These are phyloP conservation scores for Agaricus blazei DNA, from an alignment of 768 basidiomycete genomes.

Conservation along the genomic window DNA sequence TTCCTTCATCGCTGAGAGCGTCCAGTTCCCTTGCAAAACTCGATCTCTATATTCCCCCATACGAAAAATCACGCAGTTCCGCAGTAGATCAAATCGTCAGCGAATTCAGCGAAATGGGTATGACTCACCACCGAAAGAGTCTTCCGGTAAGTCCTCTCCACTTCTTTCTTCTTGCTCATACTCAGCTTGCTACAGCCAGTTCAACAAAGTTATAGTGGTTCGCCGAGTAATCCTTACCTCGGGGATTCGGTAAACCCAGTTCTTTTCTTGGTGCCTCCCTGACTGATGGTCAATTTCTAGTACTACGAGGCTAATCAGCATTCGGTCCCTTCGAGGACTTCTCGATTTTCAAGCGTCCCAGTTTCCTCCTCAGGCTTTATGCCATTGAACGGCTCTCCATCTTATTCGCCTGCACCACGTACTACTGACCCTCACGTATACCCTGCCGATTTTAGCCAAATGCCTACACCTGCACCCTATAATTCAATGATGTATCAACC, in stretches of 20 bases:
- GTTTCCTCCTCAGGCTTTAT: constrained; percentile 65
- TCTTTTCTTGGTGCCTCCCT: constrained; percentile 32
- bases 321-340: constrained; percentile 39
- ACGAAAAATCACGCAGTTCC: constrained; percentile 48
- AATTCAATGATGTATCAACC: constrained; percentile 30
- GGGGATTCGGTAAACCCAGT: constrained; percentile 32
- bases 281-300: constrained; percentile 26
- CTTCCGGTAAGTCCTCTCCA: constrained; percentile 43
- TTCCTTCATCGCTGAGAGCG: constrained; percentile 56
- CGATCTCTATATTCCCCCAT: constrained; percentile 71
- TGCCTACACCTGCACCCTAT: constrained; percentile 31
- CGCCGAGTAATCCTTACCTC: constrained; percentile 29
- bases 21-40: constrained; percentile 58
- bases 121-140: constrained; percentile 37
- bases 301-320: constrained; percentile 34
- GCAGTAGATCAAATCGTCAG: constrained; percentile 52
- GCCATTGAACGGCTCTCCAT: constrained; percentile 41
- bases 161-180: background rate
- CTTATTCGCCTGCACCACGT: constrained; percentile 31
- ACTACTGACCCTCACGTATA: constrained; percentile 30
- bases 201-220: constrained; percentile 28
- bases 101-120: constrained; percentile 62
- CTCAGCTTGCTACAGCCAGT: constrained; percentile 23
- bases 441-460: constrained; percentile 37
- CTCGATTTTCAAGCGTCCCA: constrained; percentile 60